phyloP scores from a whole-genome alignment of 73 alveolate genomes.

The Uronychia binucleata region DNA sequence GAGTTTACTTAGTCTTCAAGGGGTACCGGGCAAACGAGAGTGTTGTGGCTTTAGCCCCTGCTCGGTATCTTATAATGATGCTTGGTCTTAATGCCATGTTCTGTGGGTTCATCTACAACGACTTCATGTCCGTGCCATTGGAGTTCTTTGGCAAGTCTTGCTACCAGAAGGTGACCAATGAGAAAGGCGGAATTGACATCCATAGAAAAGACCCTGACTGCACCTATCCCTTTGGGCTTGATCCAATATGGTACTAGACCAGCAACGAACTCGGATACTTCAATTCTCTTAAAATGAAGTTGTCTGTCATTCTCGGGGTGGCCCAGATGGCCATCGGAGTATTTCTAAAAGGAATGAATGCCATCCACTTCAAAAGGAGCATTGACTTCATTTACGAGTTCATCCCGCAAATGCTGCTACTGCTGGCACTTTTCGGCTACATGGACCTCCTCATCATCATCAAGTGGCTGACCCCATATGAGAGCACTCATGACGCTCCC shows the following conservation, averaged over 20 bases:
- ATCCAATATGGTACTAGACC: constrained; percentile 93
- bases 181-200: constrained; percentile 17
- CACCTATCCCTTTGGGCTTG: constrained; percentile 91
- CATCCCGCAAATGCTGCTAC: constrained; percentile 90
- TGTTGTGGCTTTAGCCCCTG: constrained; percentile 1
- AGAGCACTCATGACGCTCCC: constrained; percentile 71
- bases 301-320: constrained; percentile 96
- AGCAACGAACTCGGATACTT: constrained; percentile 86
- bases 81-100: constrained; percentile 87
- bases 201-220: constrained; percentile 57
- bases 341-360: constrained; percentile 89
- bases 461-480: constrained; percentile 91
- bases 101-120: constrained; percentile 93
- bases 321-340: constrained; percentile 94
- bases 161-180: constrained; percentile 35
- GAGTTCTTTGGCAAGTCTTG: constrained; percentile 78
- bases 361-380: constrained; percentile 81
- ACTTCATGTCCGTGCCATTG: constrained; percentile 88
- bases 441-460: constrained; percentile 86
- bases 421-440: constrained; percentile 85
- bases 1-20: constrained; percentile 10
- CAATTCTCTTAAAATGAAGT: constrained; percentile 96
- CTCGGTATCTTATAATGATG: constrained; percentile 84
- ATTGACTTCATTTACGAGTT: constrained; percentile 89
- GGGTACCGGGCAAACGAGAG: neutral